These are phyloP conservation scores for Dendrocalamus latiflorus DNA, from an alignment of 202 grass and related monocot genomes.

Conservation along the genomic window DNA sequence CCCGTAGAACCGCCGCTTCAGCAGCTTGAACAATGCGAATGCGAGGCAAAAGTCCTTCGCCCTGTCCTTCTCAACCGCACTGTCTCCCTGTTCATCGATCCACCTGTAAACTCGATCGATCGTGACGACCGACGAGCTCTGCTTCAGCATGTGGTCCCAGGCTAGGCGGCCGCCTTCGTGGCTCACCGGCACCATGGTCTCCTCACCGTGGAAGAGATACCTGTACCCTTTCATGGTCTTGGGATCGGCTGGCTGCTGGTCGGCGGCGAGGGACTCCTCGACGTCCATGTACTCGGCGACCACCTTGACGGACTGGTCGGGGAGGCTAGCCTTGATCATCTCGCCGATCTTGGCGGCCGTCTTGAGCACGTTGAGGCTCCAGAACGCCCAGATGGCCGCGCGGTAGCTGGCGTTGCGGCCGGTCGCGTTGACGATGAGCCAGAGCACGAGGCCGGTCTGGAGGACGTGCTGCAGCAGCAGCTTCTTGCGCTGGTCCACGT, in stretches of 20 bases:
- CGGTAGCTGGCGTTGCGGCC: conserved; percentile 47
- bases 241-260: not conserved
- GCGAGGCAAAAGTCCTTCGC: conserved; percentile 48
- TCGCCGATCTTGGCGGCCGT: conserved; percentile 46
- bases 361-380: conserved; percentile 56
- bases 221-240: conserved; percentile 32
- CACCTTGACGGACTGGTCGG: conserved; percentile 44
- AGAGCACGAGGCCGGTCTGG: conserved; percentile 48
- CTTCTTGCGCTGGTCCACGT: conserved; percentile 53
- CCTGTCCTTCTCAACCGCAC: conserved; percentile 44
- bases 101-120: conserved; percentile 31
- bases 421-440: conserved; percentile 38
- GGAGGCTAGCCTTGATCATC: conserved; percentile 42
- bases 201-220: conserved; percentile 56
- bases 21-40: conserved; percentile 46
- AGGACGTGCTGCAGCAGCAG: conserved; percentile 59
- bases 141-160: not conserved
- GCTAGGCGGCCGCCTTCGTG: conserved; percentile 5
- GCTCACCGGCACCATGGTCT: conserved; percentile 10
- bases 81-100: conserved; percentile 27
- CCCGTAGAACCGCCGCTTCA: conserved; percentile 49
- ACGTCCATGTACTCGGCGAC: conserved; percentile 51
- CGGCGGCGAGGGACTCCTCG: not conserved
- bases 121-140: conserved; percentile 33
- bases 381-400: conserved; percentile 45